phyloP scores from a whole-genome alignment of 2,329 filamentous ascomycete genomes.

The Fusarium sp. region DNA sequence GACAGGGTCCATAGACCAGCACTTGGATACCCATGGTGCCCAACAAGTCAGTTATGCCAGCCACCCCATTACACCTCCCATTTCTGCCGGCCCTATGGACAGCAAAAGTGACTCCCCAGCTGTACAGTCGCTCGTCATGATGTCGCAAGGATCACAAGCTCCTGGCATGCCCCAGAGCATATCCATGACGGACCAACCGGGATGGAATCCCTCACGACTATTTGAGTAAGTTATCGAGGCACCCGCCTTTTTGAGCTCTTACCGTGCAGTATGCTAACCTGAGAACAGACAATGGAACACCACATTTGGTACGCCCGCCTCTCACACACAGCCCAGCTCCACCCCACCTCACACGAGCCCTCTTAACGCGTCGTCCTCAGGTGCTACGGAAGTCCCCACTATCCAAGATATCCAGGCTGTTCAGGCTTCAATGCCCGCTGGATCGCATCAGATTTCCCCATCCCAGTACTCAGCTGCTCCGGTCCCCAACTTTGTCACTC shows the following conservation, averaged over 20 bases:
- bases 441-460: slow-evolving; percentile 62
- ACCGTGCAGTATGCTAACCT: slow-evolving; percentile 13
- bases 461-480: slow-evolving; percentile 67
- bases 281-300: slow-evolving; percentile 89
- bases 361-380: slow-evolving; percentile 68
- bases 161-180: slow-evolving; percentile 67
- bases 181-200: slow-evolving; percentile 71
- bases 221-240: slow-evolving; percentile 80
- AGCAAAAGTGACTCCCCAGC: slow-evolving; percentile 82
- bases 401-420: slow-evolving; percentile 67
- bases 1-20: slow-evolving; percentile 66
- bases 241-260: no score
- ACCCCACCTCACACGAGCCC: slow-evolving; percentile 61
- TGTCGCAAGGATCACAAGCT: slow-evolving; percentile 71
- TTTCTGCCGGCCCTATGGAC: slow-evolving; percentile 79
- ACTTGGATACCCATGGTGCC: slow-evolving; percentile 65
- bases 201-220: slow-evolving; percentile 89
- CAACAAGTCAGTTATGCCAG: slow-evolving; percentile 75
- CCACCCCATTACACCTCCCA: slow-evolving; percentile 84
- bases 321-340: slow-evolving; percentile 50
- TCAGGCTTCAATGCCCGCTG: slow-evolving; percentile 59
- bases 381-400: slow-evolving; percentile 66
- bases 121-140: slow-evolving; percentile 79
- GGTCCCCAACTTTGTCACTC: slow-evolving; percentile 73
- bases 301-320: slow-evolving; percentile 81